A percentile compares a stretch with the other conserved stretches of the same genome.
These are phyloP conservation scores for Cyberlindnera saturnus DNA, from an alignment of 805 yeast genomes.

Conservation along the genomic window DNA sequence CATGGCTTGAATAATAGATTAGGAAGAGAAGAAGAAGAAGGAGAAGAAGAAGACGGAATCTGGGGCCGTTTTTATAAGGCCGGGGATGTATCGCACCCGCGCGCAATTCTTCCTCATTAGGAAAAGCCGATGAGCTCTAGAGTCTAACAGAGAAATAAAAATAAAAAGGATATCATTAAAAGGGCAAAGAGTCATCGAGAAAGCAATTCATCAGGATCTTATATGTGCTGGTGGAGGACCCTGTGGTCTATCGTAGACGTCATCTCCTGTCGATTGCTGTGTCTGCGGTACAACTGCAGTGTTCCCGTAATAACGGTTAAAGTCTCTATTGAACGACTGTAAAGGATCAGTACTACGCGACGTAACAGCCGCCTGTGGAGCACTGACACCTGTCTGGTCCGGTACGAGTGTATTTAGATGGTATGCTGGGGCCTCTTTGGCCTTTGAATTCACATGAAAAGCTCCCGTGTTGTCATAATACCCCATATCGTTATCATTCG, in stretches of 20 bases:
- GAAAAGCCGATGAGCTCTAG: not conserved
- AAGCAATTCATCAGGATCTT: not conserved
- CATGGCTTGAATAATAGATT: not conserved
- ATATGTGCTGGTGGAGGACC: conserved; percentile 24
- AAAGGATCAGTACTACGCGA: conserved; percentile 12
- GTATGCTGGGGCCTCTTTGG: conserved; percentile 6
- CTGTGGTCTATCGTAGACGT: conserved; percentile 15
- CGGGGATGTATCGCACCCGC: not conserved
- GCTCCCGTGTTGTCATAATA: conserved; percentile 22
- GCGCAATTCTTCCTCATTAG: not conserved
- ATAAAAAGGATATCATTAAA: no score
- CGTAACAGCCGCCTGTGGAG: conserved; percentile 2
- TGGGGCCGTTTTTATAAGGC: no score
- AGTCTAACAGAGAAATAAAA: no score
- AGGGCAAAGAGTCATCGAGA: no score
- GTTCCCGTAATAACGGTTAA: conserved; percentile 17
- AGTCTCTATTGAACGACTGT: conserved; percentile 21
- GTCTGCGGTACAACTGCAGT: conserved; percentile 1
- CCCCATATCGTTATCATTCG: conserved; percentile 78
- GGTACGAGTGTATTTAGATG: conserved; percentile 18
- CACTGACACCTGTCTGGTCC: conserved; percentile 18
- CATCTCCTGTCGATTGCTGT: not conserved
- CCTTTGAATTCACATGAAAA: conserved; percentile 30
- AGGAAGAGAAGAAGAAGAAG: no score
- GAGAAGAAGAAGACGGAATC: no score